Evolutionary conservation across 73 alveolate species (phyloP).

Genomic region (Paramecium octaurelia): DNA sequence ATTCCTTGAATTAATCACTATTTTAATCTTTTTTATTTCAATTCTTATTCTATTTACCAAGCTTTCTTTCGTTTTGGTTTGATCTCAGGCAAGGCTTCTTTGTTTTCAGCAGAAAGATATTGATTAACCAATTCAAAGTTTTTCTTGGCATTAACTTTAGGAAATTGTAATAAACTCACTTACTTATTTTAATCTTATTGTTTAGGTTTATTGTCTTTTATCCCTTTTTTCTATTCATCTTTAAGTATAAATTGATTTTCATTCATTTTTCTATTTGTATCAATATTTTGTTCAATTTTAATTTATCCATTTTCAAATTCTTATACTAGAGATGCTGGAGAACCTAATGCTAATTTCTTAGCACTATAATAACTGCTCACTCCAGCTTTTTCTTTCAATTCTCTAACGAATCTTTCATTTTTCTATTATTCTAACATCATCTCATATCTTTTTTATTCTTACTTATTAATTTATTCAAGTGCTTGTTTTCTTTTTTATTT

Average conservation of each 20-base stretch:
- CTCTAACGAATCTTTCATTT: neutral
- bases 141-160: neutral
- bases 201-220: neutral
- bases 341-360: neutral
- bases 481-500: neutral
- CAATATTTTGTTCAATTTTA: neutral
- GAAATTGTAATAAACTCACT: neutral
- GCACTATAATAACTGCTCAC: neutral
- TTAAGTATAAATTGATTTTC: neutral
- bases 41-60: neutral
- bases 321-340: neutral
- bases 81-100: neutral
- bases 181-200: neutral
- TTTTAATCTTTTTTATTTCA: neutral
- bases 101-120: neutral
- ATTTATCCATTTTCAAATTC: neutral
- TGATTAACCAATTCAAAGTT: neutral
- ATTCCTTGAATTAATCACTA: neutral
- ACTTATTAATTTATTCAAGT: neutral
- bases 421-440: neutral
- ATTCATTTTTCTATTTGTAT: neutral
- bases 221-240: neutral
- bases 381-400: neutral
- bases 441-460: conserved; percentile 1
- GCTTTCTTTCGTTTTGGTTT: neutral